Evolutionary conservation across 1,284 basidiomycete genomes (phyloP).

Genomic region (Phellopilus nigrolimitatus): DNA sequence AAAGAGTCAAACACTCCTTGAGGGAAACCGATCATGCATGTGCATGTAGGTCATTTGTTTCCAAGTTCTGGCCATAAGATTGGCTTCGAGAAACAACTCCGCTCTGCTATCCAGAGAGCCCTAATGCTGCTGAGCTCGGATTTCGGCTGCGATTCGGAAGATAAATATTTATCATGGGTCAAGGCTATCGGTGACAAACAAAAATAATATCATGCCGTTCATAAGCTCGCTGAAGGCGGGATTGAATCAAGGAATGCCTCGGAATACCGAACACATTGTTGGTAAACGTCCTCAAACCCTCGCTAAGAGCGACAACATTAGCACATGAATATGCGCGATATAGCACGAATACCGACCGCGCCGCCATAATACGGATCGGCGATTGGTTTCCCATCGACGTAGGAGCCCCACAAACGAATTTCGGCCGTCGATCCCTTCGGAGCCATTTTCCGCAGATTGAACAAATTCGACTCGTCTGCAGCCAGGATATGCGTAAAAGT

Average conservation of each 20-base stretch:
- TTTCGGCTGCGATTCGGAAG: no score
- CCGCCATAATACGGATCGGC: constrained; percentile 75
- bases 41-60: no score
- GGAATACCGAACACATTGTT: constrained; percentile 62
- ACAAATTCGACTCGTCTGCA: constrained; percentile 62
- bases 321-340: neutral
- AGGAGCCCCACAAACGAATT: constrained; percentile 71
- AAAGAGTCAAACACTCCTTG: no score
- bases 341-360: constrained; percentile 38
- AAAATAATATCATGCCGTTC: no score
- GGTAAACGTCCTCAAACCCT: constrained; percentile 56
- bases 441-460: constrained; percentile 48
- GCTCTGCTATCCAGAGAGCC: no score
- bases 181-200: no score
- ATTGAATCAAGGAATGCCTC: constrained; percentile 64
- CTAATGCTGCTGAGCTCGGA: no score
- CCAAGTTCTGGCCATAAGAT: no score
- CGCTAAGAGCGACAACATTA: constrained; percentile 30
- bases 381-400: constrained; percentile 58
- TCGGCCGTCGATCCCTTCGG: constrained; percentile 53
- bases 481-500: constrained; percentile 69
- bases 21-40: no score
- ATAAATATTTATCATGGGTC: no score
- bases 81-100: no score
- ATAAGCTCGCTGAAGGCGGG: neutral